These are phyloP conservation scores for Annona cherimola DNA, from an alignment of 164 flowering plant species.

Conservation along the genomic window DNA sequence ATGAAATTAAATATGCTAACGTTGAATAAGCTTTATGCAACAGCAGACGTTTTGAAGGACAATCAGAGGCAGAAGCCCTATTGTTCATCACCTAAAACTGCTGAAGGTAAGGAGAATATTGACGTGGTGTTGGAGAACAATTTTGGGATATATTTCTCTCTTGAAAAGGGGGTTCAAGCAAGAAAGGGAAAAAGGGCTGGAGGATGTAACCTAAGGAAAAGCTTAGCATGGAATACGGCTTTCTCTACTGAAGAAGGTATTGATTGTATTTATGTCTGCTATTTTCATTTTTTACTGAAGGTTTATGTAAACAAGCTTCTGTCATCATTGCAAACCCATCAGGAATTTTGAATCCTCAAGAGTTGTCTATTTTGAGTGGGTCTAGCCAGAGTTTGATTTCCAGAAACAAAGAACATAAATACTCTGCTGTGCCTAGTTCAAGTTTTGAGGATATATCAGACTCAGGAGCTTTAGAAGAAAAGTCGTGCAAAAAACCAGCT, in stretches of 20 bases:
- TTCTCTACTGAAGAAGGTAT: constrained; percentile 93
- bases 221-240: constrained; percentile 91
- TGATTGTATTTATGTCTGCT: not conserved
- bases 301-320: not conserved
- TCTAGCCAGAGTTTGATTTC: constrained; percentile 29
- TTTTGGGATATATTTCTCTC: constrained; percentile 26
- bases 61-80: constrained; percentile 8
- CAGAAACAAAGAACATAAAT: constrained; percentile 35
- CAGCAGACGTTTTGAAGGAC: constrained; percentile 21
- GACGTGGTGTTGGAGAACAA: constrained; percentile 16
- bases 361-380: constrained; percentile 62
- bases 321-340: constrained; percentile 3
- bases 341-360: constrained; percentile 78
- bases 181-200: constrained; percentile 71
- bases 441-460: constrained; percentile 14
- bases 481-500: constrained; percentile 26
- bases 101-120: constrained; percentile 49
- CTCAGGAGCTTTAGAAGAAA: constrained; percentile 24
- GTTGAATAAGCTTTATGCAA: not conserved
- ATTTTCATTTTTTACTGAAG: not conserved
- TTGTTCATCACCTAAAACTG: constrained; percentile 15
- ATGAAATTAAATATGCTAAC: too few species aligned
- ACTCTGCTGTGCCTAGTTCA: constrained; percentile 11
- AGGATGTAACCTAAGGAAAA: constrained; percentile 76
- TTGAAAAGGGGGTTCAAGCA: constrained; percentile 49